These are phyloP conservation scores for Hysterium pulicare DNA, from an alignment of 2,329 filamentous ascomycete species.

Conservation along the genomic window DNA sequence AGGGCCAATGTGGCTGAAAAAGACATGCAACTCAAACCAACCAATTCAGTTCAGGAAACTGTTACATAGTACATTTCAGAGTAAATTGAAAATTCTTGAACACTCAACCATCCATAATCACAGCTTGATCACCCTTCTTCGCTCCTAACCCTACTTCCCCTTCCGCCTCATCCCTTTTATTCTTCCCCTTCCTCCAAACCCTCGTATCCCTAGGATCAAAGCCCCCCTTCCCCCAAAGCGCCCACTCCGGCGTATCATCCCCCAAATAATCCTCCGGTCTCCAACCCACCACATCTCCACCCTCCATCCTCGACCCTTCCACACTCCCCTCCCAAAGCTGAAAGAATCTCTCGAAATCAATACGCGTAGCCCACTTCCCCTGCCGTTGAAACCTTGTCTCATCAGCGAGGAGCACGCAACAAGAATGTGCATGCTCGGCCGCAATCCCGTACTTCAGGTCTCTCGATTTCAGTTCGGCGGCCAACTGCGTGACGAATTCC, in stretches of 20 bases:
- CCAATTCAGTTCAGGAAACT: too few species aligned
- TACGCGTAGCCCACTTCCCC: constrained; percentile 84
- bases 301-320: constrained; percentile 19
- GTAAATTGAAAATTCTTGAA: too few species aligned
- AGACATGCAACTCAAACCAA: too few species aligned
- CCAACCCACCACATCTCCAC: constrained; percentile 61
- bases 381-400: constrained; percentile 67
- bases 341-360: constrained; percentile 89
- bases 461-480: constrained; percentile 63
- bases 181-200: constrained; percentile 80
- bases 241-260: constrained; percentile 84
- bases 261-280: constrained; percentile 88
- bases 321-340: constrained; percentile 65
- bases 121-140: neutral
- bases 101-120: neutral
- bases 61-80: too few species aligned
- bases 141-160: neutral
- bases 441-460: constrained; percentile 85
- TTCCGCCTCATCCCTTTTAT: constrained; percentile 30
- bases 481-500: constrained; percentile 74
- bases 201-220: constrained; percentile 89
- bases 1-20: too few species aligned
- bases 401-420: constrained; percentile 83
- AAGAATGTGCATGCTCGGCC: constrained; percentile 92
- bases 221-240: constrained; percentile 87